A percentile compares a stretch with the other conserved stretches of the same genome.
Evolutionary conservation across 352 stramenopile genomes (phyloP).

Genomic region (Pythium dissotocum): DNA sequence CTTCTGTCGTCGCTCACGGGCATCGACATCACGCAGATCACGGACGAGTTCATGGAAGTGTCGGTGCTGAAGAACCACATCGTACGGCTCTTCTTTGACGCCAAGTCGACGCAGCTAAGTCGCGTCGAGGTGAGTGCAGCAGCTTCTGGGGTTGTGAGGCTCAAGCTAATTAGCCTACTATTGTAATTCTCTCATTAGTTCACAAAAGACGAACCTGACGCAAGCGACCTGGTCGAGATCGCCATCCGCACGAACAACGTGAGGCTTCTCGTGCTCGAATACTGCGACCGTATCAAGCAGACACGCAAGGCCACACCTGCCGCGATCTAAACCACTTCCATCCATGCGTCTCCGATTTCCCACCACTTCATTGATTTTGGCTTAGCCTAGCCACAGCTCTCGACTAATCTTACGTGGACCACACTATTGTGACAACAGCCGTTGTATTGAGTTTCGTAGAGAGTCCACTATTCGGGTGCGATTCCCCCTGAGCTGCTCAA

Average conservation of each 20-base stretch:
- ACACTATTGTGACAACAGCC: not conserved
- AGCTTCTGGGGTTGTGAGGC: not conserved
- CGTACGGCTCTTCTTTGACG: conserved; percentile 61
- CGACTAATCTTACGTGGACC: not conserved
- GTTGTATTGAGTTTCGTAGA: conserved; percentile 4
- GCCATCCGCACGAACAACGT: conserved; percentile 63
- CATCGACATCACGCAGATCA: conserved; percentile 57
- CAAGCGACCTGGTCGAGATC: conserved; percentile 50
- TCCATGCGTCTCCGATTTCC: not conserved
- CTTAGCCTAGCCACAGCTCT: not conserved
- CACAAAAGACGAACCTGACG: conserved; percentile 29
- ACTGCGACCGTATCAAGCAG: conserved; percentile 47
- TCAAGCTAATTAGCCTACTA: not conserved
- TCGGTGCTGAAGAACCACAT: conserved; percentile 50
- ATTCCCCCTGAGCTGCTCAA: conserved; percentile 8
- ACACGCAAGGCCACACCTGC: not conserved
- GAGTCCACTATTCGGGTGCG: not conserved
- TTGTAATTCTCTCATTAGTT: conserved; percentile 18
- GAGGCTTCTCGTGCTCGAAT: conserved; percentile 59
- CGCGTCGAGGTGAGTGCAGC: conserved; percentile 52
- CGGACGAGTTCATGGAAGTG: conserved; percentile 63
- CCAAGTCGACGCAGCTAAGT: conserved; percentile 49
- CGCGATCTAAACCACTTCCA: not conserved
- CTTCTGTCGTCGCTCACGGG: conserved; percentile 56
- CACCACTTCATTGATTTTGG: not conserved